Percentiles rank a stretch among this genome's conserved stretches.
Evolutionary conservation across 2,329 filamentous ascomycete genomes (phyloP).

Genomic region (Nothomitra cinnamomea): DNA sequence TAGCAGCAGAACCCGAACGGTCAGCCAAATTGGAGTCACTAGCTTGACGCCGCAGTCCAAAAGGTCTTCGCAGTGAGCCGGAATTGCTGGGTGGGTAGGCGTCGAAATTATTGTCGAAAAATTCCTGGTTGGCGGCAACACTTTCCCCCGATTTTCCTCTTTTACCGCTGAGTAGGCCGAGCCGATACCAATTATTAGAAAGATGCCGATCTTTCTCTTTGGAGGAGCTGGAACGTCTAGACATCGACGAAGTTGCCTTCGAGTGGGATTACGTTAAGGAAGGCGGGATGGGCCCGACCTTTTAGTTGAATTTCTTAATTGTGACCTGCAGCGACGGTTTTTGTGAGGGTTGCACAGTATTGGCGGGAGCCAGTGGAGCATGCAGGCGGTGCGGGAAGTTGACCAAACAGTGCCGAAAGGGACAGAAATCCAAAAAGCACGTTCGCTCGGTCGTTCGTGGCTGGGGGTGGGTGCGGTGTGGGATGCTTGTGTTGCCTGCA

Average conservation of each 20-base stretch:
- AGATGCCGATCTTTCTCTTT: neutral
- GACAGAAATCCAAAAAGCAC: neutral
- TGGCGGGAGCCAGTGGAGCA: neutral
- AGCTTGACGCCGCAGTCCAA: neutral
- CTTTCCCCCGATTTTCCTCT: neutral
- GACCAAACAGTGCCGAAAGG: slow-evolving; percentile 2
- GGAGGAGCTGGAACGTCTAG: slow-evolving; percentile 1
- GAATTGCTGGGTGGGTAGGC: neutral
- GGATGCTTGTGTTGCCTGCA: neutral
- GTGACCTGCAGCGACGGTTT: slow-evolving; percentile 2
- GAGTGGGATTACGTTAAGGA: neutral
- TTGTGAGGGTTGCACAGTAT: slow-evolving; percentile 2
- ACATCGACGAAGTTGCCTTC: neutral
- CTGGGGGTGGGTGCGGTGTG: no score
- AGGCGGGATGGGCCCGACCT: neutral
- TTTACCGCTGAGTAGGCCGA: neutral
- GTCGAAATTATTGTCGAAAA: neutral
- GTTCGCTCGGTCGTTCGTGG: no score
- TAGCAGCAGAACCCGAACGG: neutral
- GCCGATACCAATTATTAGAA: slow-evolving; percentile 1
- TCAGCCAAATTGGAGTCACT: slow-evolving; percentile 2
- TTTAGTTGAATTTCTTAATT: neutral
- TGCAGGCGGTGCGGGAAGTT: slow-evolving; percentile 1
- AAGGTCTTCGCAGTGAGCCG: neutral
- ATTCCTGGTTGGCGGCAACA: neutral